Evolutionary conservation across 108 stramenopile species (phyloP).

Genomic region (Skeletonema menzelii): DNA sequence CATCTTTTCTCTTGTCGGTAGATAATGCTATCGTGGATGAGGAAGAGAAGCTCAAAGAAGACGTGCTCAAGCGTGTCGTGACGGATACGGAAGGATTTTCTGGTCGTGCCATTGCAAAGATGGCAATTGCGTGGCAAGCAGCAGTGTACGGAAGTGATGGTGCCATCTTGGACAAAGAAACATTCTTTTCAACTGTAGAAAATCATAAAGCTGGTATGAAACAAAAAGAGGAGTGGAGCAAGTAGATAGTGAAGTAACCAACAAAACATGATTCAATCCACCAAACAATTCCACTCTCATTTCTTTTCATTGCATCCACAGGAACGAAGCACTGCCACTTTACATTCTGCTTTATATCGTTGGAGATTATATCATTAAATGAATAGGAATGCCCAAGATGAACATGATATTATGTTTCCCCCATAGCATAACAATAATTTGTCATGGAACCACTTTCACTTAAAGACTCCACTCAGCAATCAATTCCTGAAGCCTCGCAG

Average conservation of each 20-base stretch:
- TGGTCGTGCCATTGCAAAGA: slow-evolving; percentile 73
- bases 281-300: not conserved
- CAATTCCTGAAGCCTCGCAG: slow-evolving; percentile 54
- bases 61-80: slow-evolving; percentile 28
- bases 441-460: too few relatives aligned
- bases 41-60: slow-evolving; percentile 11
- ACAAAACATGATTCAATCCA: not conserved
- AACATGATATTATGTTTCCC: too few relatives aligned
- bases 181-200: not conserved
- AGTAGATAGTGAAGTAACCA: not conserved
- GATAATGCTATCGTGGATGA: slow-evolving; percentile 49
- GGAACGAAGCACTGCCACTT: too few relatives aligned
- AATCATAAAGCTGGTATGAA: not conserved
- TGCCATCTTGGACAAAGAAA: slow-evolving; percentile 26
- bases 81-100: slow-evolving; percentile 51
- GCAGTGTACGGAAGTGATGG: slow-evolving; percentile 48
- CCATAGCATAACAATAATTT: too few relatives aligned
- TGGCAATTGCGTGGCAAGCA: slow-evolving; percentile 63
- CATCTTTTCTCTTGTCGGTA: slow-evolving; percentile 29
- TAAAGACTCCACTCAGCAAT: slow-evolving; percentile 2
- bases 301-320: too few relatives aligned
- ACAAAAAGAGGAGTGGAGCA: not conserved
- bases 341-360: too few relatives aligned
- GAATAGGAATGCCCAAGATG: not conserved
- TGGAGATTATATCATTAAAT: not conserved